Percentiles rank a stretch among this genome's conserved stretches.
phyloP scores from a whole-genome alignment of 2,329 filamentous ascomycete genomes.

The Hymenoscyphus fructigenus region DNA sequence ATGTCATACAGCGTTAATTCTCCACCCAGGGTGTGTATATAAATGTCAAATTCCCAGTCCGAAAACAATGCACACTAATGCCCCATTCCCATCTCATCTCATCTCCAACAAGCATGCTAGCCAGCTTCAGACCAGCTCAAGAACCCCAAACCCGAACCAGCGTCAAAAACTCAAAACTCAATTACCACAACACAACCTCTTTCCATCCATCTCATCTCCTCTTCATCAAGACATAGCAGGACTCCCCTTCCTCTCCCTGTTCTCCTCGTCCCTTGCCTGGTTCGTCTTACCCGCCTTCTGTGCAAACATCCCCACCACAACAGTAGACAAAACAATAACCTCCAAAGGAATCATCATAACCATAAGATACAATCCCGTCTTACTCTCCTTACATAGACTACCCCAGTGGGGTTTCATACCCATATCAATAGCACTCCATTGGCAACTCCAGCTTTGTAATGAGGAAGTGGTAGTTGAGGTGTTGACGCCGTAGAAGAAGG shows the following conservation, averaged over 20 bases:
- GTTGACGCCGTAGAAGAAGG: conserved; percentile 58
- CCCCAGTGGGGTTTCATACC: conserved; percentile 52
- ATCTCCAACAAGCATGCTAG: background rate
- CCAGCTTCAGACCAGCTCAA: background rate
- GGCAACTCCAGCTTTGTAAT: conserved; percentile 62
- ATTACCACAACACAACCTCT: background rate
- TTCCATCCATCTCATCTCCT: background rate
- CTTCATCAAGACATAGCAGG: conserved; percentile 30
- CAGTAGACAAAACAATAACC: conserved; percentile 47
- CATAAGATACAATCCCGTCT: conserved; percentile 52
- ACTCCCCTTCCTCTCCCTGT: conserved; percentile 34
- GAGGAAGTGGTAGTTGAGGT: conserved; percentile 52
- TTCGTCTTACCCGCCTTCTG: conserved; percentile 41
- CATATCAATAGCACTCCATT: conserved; percentile 57
- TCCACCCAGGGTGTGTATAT: too few species aligned
- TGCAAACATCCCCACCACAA: conserved; percentile 46
- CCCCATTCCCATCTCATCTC: too few species aligned
- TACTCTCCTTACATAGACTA: conserved; percentile 56
- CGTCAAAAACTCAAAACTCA: background rate
- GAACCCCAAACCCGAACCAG: background rate
- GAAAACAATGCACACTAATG: too few species aligned
- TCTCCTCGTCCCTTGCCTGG: conserved; percentile 11
- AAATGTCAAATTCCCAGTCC: too few species aligned
- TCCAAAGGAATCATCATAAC: conserved; percentile 59
- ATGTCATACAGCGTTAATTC: too few species aligned